Percentiles rank a stretch among this genome's conserved stretches.
Conservation (phyloP, 129 eudicot species). For the Flaveria sonorensis region DNA sequence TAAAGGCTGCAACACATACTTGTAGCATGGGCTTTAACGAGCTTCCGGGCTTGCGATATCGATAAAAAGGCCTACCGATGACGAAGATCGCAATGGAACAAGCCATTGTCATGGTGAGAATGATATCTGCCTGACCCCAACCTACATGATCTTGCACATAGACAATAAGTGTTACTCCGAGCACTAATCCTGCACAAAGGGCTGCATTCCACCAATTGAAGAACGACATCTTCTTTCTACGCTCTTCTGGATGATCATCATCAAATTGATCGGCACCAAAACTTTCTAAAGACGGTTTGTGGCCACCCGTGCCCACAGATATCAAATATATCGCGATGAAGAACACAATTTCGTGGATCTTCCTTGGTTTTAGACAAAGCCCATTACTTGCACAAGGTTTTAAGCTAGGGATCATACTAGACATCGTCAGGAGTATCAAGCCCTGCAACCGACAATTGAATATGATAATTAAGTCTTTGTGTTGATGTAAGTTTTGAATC, state of each 20-base stretch:
- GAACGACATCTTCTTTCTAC: slow-evolving; percentile 68
- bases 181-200: slow-evolving; percentile 65
- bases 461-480: neutral
- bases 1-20: slow-evolving; percentile 68
- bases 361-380: slow-evolving; percentile 54
- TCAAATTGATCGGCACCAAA: slow-evolving; percentile 97
- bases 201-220: slow-evolving; percentile 87
- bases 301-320: slow-evolving; percentile 83
- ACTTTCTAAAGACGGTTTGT: slow-evolving; percentile 81
- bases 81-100: slow-evolving; percentile 46
- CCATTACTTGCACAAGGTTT: slow-evolving; percentile 54
- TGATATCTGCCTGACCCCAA: slow-evolving; percentile 69
- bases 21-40: slow-evolving; percentile 69
- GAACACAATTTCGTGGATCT: slow-evolving; percentile 59
- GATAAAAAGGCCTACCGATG: slow-evolving; percentile 66
- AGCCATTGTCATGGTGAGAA: slow-evolving; percentile 58
- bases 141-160: slow-evolving; percentile 68
- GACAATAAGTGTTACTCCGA: slow-evolving; percentile 74
- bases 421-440: slow-evolving; percentile 63
- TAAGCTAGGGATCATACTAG: slow-evolving; percentile 60
- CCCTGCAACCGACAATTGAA: slow-evolving; percentile 46
- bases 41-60: slow-evolving; percentile 56
- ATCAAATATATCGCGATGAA: slow-evolving; percentile 65
- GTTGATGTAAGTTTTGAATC: neutral
- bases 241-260: slow-evolving; percentile 65